Conservation (phyloP, 129 eudicot genomes). For the Tagetes erecta region DNA sequence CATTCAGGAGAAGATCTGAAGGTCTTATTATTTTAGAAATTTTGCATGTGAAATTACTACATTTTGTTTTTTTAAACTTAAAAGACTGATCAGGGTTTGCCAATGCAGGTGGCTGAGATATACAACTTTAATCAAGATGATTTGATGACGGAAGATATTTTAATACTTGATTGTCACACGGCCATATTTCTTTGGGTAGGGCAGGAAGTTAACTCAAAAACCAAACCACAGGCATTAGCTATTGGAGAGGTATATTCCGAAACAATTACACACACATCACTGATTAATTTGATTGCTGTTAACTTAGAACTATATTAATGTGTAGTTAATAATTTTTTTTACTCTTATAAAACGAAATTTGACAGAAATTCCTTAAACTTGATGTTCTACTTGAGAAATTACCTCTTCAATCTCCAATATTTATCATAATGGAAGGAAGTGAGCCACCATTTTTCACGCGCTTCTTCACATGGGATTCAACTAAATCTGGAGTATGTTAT, state of each 20-base stretch:
- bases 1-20: slow-evolving; percentile 58
- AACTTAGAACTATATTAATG: neutral
- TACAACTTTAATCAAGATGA: slow-evolving; percentile 84
- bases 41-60: neutral
- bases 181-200: slow-evolving; percentile 84
- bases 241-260: slow-evolving; percentile 59
- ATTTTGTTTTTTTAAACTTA: neutral
- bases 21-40: slow-evolving; percentile 39
- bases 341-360: neutral
- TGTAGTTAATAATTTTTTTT: neutral
- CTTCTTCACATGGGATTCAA: slow-evolving; percentile 80
- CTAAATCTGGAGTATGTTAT: slow-evolving; percentile 60
- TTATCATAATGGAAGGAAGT: slow-evolving; percentile 70
- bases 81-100: slow-evolving; percentile 14
- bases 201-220: slow-evolving; percentile 55
- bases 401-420: slow-evolving; percentile 59
- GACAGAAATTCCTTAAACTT: slow-evolving; percentile 30
- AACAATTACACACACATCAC: neutral
- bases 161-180: slow-evolving; percentile 67
- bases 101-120: slow-evolving; percentile 71
- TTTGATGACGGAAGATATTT: slow-evolving; percentile 83
- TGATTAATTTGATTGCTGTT: neutral
- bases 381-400: slow-evolving; percentile 70
- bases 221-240: slow-evolving; percentile 52
- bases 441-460: slow-evolving; percentile 94